Evolutionary conservation across 2,329 filamentous ascomycete genomes (phyloP).

Genomic region (Penicillium occitanis): DNA sequence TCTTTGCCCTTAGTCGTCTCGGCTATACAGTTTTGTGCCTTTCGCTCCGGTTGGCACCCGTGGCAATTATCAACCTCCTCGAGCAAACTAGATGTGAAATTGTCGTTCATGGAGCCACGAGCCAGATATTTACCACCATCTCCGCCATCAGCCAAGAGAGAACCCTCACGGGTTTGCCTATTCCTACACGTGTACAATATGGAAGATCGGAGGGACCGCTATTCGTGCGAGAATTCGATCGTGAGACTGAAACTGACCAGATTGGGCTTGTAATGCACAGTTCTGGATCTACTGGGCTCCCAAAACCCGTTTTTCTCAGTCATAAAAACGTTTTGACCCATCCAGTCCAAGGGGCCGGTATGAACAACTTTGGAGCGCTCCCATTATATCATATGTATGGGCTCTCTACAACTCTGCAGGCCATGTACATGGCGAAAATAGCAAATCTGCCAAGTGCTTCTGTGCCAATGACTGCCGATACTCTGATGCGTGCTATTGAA

Average conservation of each 20-base stretch:
- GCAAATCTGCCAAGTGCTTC: not conserved
- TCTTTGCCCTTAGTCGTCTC: not conserved
- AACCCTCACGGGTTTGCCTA: not conserved
- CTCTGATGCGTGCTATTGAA: not conserved
- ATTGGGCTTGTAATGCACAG: slow-evolving; percentile 2
- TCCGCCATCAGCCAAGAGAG: not conserved
- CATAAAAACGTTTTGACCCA: not conserved
- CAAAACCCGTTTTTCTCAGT: slow-evolving; percentile 3
- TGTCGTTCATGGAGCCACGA: not conserved
- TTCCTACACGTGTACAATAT: not conserved
- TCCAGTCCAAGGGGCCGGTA: not conserved
- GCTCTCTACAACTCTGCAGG: not conserved
- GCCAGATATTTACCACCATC: not conserved
- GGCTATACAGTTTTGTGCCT: slow-evolving; percentile 9
- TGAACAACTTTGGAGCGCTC: slow-evolving; percentile 34
- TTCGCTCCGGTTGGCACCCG: not conserved
- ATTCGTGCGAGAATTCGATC: not conserved
- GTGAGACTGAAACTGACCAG: not conserved
- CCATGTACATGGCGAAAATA: slow-evolving; percentile 2
- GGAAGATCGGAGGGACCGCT: not conserved
- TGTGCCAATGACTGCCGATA: slow-evolving; percentile 1
- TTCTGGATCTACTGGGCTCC: slow-evolving; percentile 14
- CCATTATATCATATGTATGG: slow-evolving; percentile 32
- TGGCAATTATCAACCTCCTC: not conserved
- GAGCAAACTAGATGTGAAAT: not conserved